Evolutionary conservation across 257 asterid species (phyloP).

Genomic region (Ajuga chamaepitys): DNA sequence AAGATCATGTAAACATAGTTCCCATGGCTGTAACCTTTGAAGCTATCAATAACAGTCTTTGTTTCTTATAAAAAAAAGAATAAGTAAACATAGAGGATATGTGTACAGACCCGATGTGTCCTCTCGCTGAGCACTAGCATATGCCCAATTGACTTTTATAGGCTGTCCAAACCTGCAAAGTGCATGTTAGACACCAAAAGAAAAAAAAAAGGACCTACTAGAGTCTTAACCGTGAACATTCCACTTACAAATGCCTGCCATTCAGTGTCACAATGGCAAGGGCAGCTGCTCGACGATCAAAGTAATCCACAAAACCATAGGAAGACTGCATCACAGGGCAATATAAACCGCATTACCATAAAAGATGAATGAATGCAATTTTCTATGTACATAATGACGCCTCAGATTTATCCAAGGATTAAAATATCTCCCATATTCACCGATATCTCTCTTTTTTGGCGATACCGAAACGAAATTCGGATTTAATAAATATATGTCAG

Average conservation of each 20-base stretch:
- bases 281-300: slow-evolving; percentile 78
- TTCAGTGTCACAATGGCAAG: slow-evolving; percentile 62
- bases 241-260: slow-evolving; percentile 73
- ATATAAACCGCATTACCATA: background rate
- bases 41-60: too few relatives aligned
- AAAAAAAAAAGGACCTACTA: background rate
- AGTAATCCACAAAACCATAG: slow-evolving; percentile 84
- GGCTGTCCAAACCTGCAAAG: slow-evolving; percentile 75
- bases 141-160: slow-evolving; percentile 89
- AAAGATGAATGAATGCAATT: background rate
- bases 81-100: background rate
- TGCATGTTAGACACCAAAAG: slow-evolving; percentile 30
- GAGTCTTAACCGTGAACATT: background rate
- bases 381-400: background rate
- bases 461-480: too few relatives aligned
- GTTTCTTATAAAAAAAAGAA: too few relatives aligned
- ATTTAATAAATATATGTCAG: too few relatives aligned
- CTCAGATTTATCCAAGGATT: too few relatives aligned
- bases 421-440: too few relatives aligned
- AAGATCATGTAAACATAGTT: too few relatives aligned
- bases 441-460: too few relatives aligned
- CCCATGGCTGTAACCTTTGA: too few relatives aligned
- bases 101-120: slow-evolving; percentile 62
- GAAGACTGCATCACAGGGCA: slow-evolving; percentile 60
- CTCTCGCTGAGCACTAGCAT: slow-evolving; percentile 78